Percentiles rank a stretch among this genome's conserved stretches.
phyloP scores from a whole-genome alignment of 2,329 filamentous ascomycete genomes.

The Alternaria ethzedia region DNA sequence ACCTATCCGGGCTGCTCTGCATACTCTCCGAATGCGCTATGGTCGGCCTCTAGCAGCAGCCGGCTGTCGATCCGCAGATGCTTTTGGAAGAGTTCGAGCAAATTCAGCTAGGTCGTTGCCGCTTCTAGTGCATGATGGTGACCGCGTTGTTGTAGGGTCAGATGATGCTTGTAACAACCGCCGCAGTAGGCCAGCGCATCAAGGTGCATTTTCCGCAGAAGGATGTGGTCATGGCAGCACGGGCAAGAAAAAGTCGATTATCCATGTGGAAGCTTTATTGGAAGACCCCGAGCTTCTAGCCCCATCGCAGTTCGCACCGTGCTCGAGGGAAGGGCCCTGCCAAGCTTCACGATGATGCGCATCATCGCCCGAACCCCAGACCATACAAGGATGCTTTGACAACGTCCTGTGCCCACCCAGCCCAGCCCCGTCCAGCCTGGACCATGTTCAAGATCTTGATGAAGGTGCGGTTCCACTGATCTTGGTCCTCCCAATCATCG shows the following conservation, averaged over 20 bases:
- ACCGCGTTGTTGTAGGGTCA: not conserved
- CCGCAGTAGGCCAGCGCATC: not conserved
- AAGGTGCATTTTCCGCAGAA: not conserved
- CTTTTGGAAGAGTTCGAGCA: not conserved
- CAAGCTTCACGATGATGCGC: not conserved
- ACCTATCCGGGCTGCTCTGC: conserved; percentile 1
- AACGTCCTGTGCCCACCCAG: conserved; percentile 55
- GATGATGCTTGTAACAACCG: not conserved
- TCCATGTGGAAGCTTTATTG: not conserved
- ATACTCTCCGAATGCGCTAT: not conserved
- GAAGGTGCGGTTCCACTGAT: conserved; percentile 62
- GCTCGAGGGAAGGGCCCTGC: not conserved
- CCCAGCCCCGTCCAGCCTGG: conserved; percentile 60
- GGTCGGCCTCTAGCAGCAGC: not conserved
- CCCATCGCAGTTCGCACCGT: not conserved
- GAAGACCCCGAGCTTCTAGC: not conserved
- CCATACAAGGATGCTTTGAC: conserved; percentile 36
- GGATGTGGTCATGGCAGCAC: not conserved
- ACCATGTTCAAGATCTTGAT: conserved; percentile 62
- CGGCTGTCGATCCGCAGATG: not conserved
- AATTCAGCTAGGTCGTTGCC: not conserved
- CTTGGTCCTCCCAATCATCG: conserved; percentile 63
- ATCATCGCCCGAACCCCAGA: conserved; percentile 25
- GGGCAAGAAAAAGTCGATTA: not conserved
- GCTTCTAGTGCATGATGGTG: not conserved